Base-by-base conservation (phyloP, 176 grass and related monocot genomes). In the Oryza officinalis region DNA sequence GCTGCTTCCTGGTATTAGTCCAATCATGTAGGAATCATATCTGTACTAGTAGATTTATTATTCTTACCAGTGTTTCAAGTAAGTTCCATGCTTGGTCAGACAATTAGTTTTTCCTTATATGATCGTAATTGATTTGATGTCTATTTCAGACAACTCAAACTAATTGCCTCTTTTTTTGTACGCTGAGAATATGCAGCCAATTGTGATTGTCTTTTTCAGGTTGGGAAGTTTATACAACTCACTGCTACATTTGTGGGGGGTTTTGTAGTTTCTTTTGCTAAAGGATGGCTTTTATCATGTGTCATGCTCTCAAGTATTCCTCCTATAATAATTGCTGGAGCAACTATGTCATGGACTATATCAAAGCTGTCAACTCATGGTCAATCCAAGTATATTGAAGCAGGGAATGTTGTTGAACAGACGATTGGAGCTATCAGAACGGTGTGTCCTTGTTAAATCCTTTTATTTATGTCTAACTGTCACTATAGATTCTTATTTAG, bases 351-450 rank as follows among this genome's bases (percentile, higher is more conserved):
- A 22, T 65, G 6, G 49, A 52, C 67, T 27, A 75, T 77, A 43
- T 66, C 72, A 12, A 76, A 76, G 20, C 50, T 77, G 18, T 66
- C 41, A 64, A 76, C 72, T 13, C 61, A 85, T 38, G 71, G 83
- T 40, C 63, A 75, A 76, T 60, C 37, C 27, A 50, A 72, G 37
- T 78, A 85, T 52, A 73, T 28, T 31, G 60, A 78, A 76, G 43
- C 83, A 28, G 83, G 83, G 66, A 67, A 67, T 35, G 75, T 85
- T 32, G 73, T 73, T 67, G 83, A 78, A 38, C 46, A 85, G 73
- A 64, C 74, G 27, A 64, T 83, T 74, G 73, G 72, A 65, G 60
- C 71, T 74, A 74, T 74, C 9, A 74, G 45, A 74, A 54, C 14
- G 23, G 43, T 73, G 30, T 9, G 8, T 22, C 46, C 44, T 52